Conservation (phyloP, 2,329 filamentous ascomycete genomes). For the Penicillium aurantiogriseum region DNA sequence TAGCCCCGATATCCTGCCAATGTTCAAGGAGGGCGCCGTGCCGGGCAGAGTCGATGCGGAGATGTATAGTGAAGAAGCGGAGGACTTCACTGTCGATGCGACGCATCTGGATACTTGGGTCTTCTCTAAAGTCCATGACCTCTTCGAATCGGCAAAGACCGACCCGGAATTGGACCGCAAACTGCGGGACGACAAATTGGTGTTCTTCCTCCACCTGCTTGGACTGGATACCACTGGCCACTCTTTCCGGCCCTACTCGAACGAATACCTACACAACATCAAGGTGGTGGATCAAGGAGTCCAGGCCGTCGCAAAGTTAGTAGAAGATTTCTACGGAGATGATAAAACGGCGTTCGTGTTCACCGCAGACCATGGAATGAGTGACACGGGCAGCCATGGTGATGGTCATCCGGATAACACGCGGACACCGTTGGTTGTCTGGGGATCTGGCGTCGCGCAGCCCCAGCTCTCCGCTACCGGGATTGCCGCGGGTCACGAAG, state of each 20-base stretch:
- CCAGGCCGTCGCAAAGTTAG: slow-evolving; percentile 73
- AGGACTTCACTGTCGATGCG: slow-evolving; percentile 86
- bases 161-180: slow-evolving; percentile 72
- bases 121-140: slow-evolving; percentile 84
- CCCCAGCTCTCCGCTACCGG: slow-evolving; percentile 59
- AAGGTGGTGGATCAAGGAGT: slow-evolving; percentile 91
- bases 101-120: slow-evolving; percentile 87
- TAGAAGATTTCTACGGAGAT: slow-evolving; percentile 81
- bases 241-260: slow-evolving; percentile 82
- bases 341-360: slow-evolving; percentile 91
- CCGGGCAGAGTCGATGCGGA: slow-evolving; percentile 84
- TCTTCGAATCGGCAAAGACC: slow-evolving; percentile 76
- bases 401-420: slow-evolving; percentile 98
- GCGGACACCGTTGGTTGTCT: slow-evolving; percentile 84
- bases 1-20: slow-evolving; percentile 92
- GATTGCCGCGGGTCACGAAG: slow-evolving; percentile 78
- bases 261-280: slow-evolving; percentile 92
- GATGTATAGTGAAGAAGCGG: slow-evolving; percentile 76
- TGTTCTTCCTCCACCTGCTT: slow-evolving; percentile 93
- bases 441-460: slow-evolving; percentile 85
- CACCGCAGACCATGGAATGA: slow-evolving; percentile 98
- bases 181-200: slow-evolving; percentile 77
- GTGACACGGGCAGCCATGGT: slow-evolving; percentile 97
- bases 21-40: slow-evolving; percentile 93
- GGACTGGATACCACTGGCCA: slow-evolving; percentile 92